These are phyloP conservation scores for Ophiostoma sp. DNA, from an alignment of 2,329 filamentous ascomycete species.

Conservation along the genomic window DNA sequence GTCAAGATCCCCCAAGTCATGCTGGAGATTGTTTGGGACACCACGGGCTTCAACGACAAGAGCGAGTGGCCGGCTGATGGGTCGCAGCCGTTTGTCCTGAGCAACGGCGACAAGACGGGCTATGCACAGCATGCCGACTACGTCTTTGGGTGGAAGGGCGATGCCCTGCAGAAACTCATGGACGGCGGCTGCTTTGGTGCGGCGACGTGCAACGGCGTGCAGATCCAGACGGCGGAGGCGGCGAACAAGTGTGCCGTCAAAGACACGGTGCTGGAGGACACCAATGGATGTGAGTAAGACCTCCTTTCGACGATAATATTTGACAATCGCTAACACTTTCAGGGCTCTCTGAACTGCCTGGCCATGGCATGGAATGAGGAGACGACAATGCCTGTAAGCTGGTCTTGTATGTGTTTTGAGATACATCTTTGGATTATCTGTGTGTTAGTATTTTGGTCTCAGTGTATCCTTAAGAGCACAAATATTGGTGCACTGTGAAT, in stretches of 20 bases:
- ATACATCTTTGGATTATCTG: not conserved
- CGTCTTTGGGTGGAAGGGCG: conserved; percentile 39
- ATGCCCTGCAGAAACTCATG: conserved; percentile 34
- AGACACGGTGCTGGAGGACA: conserved; percentile 36
- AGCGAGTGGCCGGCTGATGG: conserved; percentile 40
- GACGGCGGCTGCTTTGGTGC: conserved; percentile 25
- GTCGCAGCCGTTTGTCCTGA: conserved; percentile 36
- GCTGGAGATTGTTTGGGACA: too few species aligned
- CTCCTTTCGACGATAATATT: too few species aligned
- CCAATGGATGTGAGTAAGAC: conserved; percentile 38
- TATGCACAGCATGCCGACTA: conserved; percentile 39
- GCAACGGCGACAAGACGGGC: conserved; percentile 34
- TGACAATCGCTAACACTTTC: not conserved
- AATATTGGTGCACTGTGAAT: not conserved
- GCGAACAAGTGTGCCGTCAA: conserved; percentile 40
- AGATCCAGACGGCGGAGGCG: conserved; percentile 36
- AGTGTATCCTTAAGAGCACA: too few species aligned
- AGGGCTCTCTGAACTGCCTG: conserved; percentile 29
- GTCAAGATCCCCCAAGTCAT: too few species aligned
- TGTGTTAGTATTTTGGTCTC: too few species aligned
- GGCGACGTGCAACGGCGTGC: conserved; percentile 36
- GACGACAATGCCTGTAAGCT: not conserved
- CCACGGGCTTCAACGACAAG: conserved; percentile 38
- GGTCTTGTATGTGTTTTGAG: not conserved
- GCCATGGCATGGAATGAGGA: conserved; percentile 14